Conservation (phyloP, 306 rosid species). For the Mucuna pruriens region DNA sequence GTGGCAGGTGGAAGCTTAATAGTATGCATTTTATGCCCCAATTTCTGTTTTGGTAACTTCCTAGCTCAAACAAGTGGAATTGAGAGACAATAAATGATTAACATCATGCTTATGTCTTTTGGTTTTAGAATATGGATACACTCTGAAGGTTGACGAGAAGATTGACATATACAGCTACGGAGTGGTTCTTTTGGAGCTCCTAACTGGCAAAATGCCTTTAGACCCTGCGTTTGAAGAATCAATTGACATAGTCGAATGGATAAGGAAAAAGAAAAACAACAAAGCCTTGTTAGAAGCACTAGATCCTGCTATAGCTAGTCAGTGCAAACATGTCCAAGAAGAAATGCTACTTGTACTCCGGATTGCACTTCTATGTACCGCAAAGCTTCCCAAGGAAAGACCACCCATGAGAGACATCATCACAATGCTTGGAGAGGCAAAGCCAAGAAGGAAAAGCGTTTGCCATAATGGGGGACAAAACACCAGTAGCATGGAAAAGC, state of each 20-base stretch:
- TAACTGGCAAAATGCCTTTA: constrained; percentile 72
- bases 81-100: constrained; percentile 2
- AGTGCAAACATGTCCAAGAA: constrained; percentile 80
- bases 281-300: constrained; percentile 58
- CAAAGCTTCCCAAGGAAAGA: constrained; percentile 85
- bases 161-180: constrained; percentile 85
- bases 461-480: constrained; percentile 54
- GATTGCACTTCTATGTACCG: constrained; percentile 78
- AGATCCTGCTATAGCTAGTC: constrained; percentile 66
- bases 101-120: not conserved
- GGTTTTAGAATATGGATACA: constrained; percentile 78
- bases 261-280: constrained; percentile 56
- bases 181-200: constrained; percentile 82
- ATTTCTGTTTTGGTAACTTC: not conserved
- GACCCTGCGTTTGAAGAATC: constrained; percentile 66
- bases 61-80: constrained; percentile 10
- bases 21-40: not conserved
- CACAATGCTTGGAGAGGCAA: constrained; percentile 91
- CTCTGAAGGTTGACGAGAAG: constrained; percentile 85
- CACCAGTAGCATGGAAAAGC: constrained; percentile 51
- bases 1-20: not conserved
- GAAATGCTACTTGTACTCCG: constrained; percentile 91
- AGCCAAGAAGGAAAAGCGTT: constrained; percentile 85
- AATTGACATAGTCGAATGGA: constrained; percentile 72
- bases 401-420: constrained; percentile 79